Conservation (phyloP, 352 stramenopile genomes). For the Phytophthora capsici region DNA sequence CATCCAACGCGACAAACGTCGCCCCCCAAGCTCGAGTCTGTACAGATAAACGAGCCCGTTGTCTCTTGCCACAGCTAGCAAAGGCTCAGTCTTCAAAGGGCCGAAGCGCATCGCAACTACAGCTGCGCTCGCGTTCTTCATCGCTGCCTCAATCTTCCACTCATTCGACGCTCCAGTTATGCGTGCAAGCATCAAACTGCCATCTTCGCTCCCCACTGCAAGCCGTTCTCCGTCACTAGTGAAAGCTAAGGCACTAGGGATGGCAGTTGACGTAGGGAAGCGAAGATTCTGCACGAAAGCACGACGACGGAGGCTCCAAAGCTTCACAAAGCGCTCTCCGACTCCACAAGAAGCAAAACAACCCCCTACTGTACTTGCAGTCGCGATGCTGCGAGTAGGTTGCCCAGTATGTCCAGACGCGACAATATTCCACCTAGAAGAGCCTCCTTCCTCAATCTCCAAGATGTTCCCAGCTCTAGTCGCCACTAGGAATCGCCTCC, state of each 20-base stretch:
- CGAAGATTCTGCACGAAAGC: constrained; percentile 34
- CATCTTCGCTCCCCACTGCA: constrained; percentile 63
- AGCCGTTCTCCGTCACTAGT: constrained; percentile 56
- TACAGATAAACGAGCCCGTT: constrained; percentile 84
- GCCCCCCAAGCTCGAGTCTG: constrained; percentile 41
- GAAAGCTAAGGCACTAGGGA: constrained; percentile 43
- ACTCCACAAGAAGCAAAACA: constrained; percentile 61
- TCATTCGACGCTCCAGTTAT: constrained; percentile 23
- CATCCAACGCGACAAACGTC: constrained; percentile 54
- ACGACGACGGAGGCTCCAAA: constrained; percentile 69
- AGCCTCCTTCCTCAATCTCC: constrained; percentile 45
- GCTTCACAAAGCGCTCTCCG: constrained; percentile 44
- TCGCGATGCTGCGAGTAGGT: constrained; percentile 31
- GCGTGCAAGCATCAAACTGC: constrained; percentile 52
- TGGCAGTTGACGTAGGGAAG: constrained; percentile 19
- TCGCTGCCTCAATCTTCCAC: constrained; percentile 42
- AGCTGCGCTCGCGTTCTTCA: constrained; percentile 66
- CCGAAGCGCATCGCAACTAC: constrained; percentile 57
- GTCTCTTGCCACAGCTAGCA: constrained; percentile 56
- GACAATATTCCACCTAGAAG: constrained; percentile 39
- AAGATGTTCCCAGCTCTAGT: constrained; percentile 67
- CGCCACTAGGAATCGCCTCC: constrained; percentile 59
- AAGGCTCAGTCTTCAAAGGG: constrained; percentile 24
- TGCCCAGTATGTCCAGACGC: constrained; percentile 54
- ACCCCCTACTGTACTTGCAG: constrained; percentile 36